Evolutionary conservation across 257 asterid species (phyloP), one percentile per base, ranked within the genome.

Genomic region (Nicotiana noctiflora): DNA sequence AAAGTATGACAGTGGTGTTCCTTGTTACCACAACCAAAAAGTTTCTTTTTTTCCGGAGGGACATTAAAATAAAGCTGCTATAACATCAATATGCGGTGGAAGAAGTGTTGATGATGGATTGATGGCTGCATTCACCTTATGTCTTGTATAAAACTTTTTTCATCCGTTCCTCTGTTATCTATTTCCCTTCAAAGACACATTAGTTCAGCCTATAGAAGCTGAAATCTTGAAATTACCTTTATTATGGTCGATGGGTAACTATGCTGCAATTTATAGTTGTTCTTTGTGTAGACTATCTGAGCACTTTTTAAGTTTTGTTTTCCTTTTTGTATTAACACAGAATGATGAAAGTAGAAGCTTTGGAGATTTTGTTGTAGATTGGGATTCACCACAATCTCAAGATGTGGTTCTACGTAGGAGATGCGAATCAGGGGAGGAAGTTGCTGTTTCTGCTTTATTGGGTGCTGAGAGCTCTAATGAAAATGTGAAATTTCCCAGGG

Each of bases 361-460:
- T 75, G 94, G 93, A 76, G 96, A 91, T 76, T 95, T 95, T 87
- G 87, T 79, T 31, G 53, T 93, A 59, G 98, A 93, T 75, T 93
- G 97, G 95, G 95, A 93, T 84, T 88, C 97, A 19, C 89, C 88
- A 1, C 44, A 52, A 80, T 84, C 93, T 44, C 91, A 86, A 88
- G 98, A 95, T 80, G 91, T 95, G 79, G 77, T 95, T 72, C 83
- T 93, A 79, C 76, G 91, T 62, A 95, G 85, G 86, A 95, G 91
- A 83, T 86, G 86, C 53, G 81, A 82, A 61, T 87, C 97, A 0
- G 97, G 97, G 12, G 99, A 95, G 85, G 98, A 93, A 89, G 89
- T 93, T 65, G 97, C 95, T 46, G 83, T 93, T 82, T 93, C 97
- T 77, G 98, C 97, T 70, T 78, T 95, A 79, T 79, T 95, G 83